These are phyloP conservation scores for Acanthamoeba divionensis DNA, from an alignment of 208 protist genomes.

Conservation along the genomic window DNA sequence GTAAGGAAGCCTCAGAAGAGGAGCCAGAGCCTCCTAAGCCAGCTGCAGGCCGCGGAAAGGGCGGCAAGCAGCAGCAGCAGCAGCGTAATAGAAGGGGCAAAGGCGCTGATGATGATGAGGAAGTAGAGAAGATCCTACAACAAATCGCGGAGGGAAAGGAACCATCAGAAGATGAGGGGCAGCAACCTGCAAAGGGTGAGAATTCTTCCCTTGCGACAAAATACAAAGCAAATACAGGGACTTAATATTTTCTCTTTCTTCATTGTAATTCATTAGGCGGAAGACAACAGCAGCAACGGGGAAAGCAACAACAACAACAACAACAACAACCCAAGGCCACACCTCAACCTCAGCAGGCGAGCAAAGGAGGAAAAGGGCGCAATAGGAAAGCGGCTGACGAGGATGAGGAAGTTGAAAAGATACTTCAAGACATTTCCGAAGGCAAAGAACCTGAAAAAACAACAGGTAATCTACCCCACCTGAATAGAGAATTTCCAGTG, in stretches of 20 bases:
- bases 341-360: background rate
- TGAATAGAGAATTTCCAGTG: background rate
- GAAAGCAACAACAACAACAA: background rate
- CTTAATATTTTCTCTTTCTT: background rate
- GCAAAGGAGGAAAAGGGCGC: background rate
- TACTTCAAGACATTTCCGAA: background rate
- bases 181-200: background rate
- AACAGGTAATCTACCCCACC: too few relatives aligned
- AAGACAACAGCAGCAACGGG: background rate
- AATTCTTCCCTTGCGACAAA: background rate
- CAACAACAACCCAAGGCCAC: background rate
- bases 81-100: background rate
- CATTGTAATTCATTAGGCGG: background rate
- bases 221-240: background rate
- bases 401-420: background rate
- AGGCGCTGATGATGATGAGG: background rate
- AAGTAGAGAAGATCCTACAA: slow-evolving; percentile 8
- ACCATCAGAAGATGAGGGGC: background rate
- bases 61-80: slow-evolving; percentile 27
- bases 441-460: too few relatives aligned
- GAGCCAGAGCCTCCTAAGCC: background rate
- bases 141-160: slow-evolving; percentile 22
- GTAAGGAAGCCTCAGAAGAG: background rate
- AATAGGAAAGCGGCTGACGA: background rate
- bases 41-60: background rate